phyloP scores from a whole-genome alignment of 768 basidiomycete genomes.

The Cystoderma amianthinum region DNA sequence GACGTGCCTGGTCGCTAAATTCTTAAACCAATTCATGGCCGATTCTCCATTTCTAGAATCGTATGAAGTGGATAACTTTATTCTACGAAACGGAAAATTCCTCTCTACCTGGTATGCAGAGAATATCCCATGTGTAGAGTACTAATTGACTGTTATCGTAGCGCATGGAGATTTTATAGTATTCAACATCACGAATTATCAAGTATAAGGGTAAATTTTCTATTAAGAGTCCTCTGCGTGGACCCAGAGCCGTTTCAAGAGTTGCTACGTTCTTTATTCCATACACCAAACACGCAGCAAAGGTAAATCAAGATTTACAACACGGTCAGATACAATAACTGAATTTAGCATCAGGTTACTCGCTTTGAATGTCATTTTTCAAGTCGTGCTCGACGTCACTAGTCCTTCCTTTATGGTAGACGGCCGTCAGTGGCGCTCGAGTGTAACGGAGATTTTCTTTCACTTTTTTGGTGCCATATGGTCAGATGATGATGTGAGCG shows the following conservation, averaged over 20 bases:
- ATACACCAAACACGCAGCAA: conserved; percentile 28
- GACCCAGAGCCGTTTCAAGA: conserved; percentile 56
- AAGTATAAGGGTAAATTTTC: conserved; percentile 43
- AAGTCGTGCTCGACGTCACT: conserved; percentile 59
- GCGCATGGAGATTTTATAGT: conserved; percentile 65
- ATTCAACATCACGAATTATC: conserved; percentile 52
- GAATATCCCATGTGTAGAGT: no score
- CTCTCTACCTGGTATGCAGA: conserved; percentile 61
- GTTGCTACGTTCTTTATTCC: conserved; percentile 35
- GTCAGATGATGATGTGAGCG: conserved; percentile 55
- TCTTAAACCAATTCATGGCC: conserved; percentile 52
- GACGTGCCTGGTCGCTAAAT: conserved; percentile 49
- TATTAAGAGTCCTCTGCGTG: conserved; percentile 55
- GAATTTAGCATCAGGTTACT: conserved; percentile 30
- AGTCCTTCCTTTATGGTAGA: conserved; percentile 56
- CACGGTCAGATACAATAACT: not conserved
- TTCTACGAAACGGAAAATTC: conserved; percentile 51
- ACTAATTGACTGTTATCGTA: no score
- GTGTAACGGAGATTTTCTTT: conserved; percentile 50
- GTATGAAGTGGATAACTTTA: conserved; percentile 69
- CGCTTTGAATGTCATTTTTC: conserved; percentile 50
- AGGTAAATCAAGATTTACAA: no score
- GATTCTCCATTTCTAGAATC: conserved; percentile 55
- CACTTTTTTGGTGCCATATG: conserved; percentile 58
- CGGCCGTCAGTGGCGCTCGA: conserved; percentile 62